Conservation (phyloP, 306 rosid genomes). For the Vigna mungo region DNA sequence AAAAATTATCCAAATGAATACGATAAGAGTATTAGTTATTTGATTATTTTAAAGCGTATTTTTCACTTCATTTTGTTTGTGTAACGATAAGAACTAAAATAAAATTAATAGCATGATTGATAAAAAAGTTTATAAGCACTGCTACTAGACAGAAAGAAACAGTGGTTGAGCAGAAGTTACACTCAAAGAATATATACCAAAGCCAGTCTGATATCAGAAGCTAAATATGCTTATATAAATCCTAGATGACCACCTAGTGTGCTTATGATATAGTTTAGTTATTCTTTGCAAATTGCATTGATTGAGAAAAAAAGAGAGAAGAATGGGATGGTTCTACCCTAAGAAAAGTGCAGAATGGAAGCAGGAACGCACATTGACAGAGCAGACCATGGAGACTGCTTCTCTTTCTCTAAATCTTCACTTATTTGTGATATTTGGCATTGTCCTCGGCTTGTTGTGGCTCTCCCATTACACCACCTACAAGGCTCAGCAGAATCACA, state of each 20-base stretch:
- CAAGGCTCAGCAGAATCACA: conserved; percentile 48
- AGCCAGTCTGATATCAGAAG: conserved; percentile 42
- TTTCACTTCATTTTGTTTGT: not conserved
- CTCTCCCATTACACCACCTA: conserved; percentile 51
- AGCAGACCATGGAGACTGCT: conserved; percentile 58
- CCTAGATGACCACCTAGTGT: not conserved
- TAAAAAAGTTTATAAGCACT: conserved; percentile 43
- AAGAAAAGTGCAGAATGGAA: conserved; percentile 55
- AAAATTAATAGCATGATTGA: not conserved
- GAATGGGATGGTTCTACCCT: conserved; percentile 72
- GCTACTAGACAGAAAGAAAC: conserved; percentile 41
- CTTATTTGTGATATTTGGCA: conserved; percentile 68
- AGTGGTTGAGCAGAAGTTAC: conserved; percentile 43
- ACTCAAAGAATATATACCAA: conserved; percentile 90
- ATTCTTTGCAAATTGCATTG: conserved; percentile 8
- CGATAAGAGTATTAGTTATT: not conserved
- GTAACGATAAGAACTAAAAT: not conserved
- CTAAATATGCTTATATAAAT: conserved; percentile 48
- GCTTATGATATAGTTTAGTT: conserved; percentile 3
- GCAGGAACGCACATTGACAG: conserved; percentile 46
- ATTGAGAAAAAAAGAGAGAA: not conserved
- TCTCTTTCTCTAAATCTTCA: conserved; percentile 72
- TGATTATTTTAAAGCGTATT: not conserved
- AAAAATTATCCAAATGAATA: not conserved
- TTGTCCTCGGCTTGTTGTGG: conserved; percentile 74